Conservation (phyloP, 1,139 yeast genomes). For the Yamadazyma aaseri region DNA sequence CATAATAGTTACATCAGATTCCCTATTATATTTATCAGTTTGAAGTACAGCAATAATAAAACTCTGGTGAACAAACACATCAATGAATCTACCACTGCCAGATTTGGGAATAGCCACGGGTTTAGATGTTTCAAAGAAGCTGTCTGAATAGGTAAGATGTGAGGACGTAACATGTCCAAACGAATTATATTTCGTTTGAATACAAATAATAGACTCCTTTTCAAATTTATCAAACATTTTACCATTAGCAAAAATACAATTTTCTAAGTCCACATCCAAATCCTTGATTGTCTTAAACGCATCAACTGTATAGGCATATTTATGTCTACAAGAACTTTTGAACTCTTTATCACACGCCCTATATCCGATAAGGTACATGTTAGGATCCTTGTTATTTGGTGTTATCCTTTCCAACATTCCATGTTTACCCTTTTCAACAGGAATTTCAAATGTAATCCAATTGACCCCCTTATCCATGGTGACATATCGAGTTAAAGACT, state of each 20-base stretch:
- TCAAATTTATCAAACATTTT: constrained; percentile 36
- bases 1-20: constrained; percentile 45
- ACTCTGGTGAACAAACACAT: constrained; percentile 47
- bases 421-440: constrained; percentile 11
- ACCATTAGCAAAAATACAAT: constrained; percentile 55
- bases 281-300: constrained; percentile 42
- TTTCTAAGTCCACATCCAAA: constrained; percentile 30
- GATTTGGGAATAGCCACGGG: constrained; percentile 21
- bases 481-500: constrained; percentile 39
- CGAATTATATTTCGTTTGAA: constrained; percentile 40
- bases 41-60: constrained; percentile 55
- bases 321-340: constrained; percentile 31
- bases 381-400: constrained; percentile 42
- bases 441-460: constrained; percentile 49
- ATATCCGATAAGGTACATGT: constrained; percentile 40
- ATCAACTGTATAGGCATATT: constrained; percentile 50
- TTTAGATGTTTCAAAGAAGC: constrained; percentile 48
- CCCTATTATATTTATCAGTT: constrained; percentile 43
- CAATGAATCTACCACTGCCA: constrained; percentile 43
- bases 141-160: constrained; percentile 45
- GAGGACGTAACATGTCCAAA: constrained; percentile 45
- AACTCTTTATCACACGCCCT: constrained; percentile 33
- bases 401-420: constrained; percentile 20
- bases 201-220: constrained; percentile 50
- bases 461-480: constrained; percentile 58